Conservation (phyloP, 495 filamentous ascomycete genomes). For the Xylaria nigripes region DNA sequence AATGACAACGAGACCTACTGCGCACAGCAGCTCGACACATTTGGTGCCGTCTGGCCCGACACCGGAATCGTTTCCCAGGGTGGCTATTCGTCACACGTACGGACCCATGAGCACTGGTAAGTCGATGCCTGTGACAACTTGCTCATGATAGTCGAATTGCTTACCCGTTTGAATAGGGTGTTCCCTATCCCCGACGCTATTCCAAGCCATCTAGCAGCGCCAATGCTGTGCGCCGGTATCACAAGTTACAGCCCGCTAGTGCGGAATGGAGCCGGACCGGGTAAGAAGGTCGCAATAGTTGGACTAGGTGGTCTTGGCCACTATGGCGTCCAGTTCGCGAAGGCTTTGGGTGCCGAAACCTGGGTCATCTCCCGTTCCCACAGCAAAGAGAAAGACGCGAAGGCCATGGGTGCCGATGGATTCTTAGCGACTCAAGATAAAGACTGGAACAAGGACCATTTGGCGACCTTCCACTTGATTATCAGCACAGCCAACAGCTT, state of each 20-base stretch:
- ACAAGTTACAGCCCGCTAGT: conserved; percentile 74
- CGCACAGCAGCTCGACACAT: conserved; percentile 47
- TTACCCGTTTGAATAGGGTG: conserved; percentile 27
- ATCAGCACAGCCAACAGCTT: conserved; percentile 49
- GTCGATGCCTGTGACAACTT: background rate
- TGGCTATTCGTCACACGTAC: conserved; percentile 46
- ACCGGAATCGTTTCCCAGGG: conserved; percentile 46
- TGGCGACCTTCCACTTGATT: conserved; percentile 53
- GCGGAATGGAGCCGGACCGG: conserved; percentile 61
- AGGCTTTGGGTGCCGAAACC: conserved; percentile 61
- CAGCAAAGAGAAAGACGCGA: conserved; percentile 60
- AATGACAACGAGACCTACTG: conserved; percentile 54
- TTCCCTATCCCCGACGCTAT: conserved; percentile 77
- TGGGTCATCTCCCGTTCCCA: conserved; percentile 63
- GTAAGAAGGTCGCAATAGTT: conserved; percentile 76
- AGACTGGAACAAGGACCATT: conserved; percentile 52
- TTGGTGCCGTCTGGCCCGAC: conserved; percentile 47
- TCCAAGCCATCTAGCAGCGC: conserved; percentile 58
- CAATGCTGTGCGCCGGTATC: conserved; percentile 84
- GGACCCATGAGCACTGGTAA: conserved; percentile 49
- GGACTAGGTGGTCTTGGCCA: conserved; percentile 66
- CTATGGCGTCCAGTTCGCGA: conserved; percentile 62
- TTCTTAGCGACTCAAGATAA: conserved; percentile 61
- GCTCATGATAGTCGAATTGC: background rate
- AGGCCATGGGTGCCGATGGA: conserved; percentile 62